These are phyloP conservation scores for Penicillium bovifimosum DNA, from an alignment of 495 filamentous ascomycete genomes.

Conservation along the genomic window DNA sequence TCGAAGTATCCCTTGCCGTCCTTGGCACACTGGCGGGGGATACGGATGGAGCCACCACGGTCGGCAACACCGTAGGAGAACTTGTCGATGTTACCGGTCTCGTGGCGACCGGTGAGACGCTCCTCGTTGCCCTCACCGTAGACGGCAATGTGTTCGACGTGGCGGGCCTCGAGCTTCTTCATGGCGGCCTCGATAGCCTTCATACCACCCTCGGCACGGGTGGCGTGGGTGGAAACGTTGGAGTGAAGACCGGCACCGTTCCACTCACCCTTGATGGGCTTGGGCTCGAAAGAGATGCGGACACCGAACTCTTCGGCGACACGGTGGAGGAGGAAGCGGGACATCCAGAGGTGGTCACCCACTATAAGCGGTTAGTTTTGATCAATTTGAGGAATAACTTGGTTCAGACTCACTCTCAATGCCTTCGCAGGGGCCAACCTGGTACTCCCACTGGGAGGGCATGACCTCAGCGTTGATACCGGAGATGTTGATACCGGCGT, in stretches of 20 bases:
- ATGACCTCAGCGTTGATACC: slow-evolving; percentile 99
- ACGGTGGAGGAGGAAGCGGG: slow-evolving; percentile 92
- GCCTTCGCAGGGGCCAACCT: slow-evolving; percentile 89
- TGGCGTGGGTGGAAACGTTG: slow-evolving; percentile 86
- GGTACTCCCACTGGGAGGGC: slow-evolving; percentile 99
- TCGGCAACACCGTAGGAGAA: slow-evolving; percentile 96
- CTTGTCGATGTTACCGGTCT: slow-evolving; percentile 89
- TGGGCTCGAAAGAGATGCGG: slow-evolving; percentile 93
- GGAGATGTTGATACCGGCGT: slow-evolving; percentile 85
- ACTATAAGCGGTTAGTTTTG: slow-evolving; percentile 44
- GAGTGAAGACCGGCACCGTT: slow-evolving; percentile 98
- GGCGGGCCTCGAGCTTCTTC: slow-evolving; percentile 82
- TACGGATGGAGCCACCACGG: slow-evolving; percentile 89
- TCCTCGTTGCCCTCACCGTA: slow-evolving; percentile 92
- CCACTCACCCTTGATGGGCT: slow-evolving; percentile 99
- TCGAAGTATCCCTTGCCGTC: slow-evolving; percentile 99
- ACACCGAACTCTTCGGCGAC: slow-evolving; percentile 96
- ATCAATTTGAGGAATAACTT: neutral
- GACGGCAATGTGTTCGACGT: slow-evolving; percentile 92
- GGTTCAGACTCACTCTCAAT: slow-evolving; percentile 63
- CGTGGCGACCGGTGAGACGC: slow-evolving; percentile 91
- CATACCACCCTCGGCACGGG: slow-evolving; percentile 89
- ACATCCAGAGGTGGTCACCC: slow-evolving; percentile 97
- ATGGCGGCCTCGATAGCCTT: slow-evolving; percentile 82
- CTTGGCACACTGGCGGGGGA: slow-evolving; percentile 82